Base-by-base conservation (phyloP, 257 asterid genomes). In the Rubia yunnanensis region DNA sequence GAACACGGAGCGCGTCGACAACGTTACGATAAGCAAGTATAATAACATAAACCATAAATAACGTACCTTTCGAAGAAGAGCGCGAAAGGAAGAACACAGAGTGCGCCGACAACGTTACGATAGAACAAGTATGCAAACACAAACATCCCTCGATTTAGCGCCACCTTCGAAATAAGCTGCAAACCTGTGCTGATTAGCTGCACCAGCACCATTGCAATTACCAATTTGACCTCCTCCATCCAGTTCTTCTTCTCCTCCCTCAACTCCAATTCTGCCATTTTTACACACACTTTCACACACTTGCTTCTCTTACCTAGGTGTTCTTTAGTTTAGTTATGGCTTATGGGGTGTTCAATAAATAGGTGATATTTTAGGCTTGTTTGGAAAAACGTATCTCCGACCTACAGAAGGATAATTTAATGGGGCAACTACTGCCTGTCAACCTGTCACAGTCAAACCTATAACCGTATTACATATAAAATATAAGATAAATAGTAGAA, bases 81-180 rank as follows among this genome's bases (percentile, higher is more conserved):
- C 14, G 89, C 96, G 38, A 84, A 76, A 17, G 96, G 94, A 2
- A 66, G 69, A 22, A 84, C 74, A 50, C 62, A 65, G 0, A 88
- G 8, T 22, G 87, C 82, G 7, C 80, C 96, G 10, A 88, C 77
- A 48, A 81, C 15, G 27, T 77, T 72, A 0, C 94, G 96, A 64
- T 88, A 88, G 5, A 80, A 69, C 52, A 82, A 48, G 49, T 77
- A 84, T 7, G 91, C 88, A 8, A 82, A 82, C 28, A 85, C 54
- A 22, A 84, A 88, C 10, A 81, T 74, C 3, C 94, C 87, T 14
- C 74, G 72, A 3, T 62, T 69, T 4, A 88, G 60, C 32, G 84
- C 78, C 11, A 88, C 69, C 63, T 80, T 83, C 0, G 94, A 85
- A 1, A 88, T 85, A 36, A 88, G 80, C 56, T 83, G 96, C 67